phyloP scores from a whole-genome alignment of 257 asterid species.

The Solanum chaucha region DNA sequence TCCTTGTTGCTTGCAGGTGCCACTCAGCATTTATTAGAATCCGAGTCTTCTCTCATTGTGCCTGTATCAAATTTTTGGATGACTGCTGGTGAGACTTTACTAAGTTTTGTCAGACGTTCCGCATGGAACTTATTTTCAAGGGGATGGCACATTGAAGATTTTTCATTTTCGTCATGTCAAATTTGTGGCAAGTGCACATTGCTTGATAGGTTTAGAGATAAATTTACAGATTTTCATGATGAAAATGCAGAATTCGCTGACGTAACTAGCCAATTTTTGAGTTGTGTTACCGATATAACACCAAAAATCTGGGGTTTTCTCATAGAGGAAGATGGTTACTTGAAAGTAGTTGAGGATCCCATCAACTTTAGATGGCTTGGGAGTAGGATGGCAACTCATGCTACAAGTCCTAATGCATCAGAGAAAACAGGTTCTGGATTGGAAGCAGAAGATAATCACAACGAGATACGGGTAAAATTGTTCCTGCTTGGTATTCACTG shows the following conservation, averaged over 20 bases:
- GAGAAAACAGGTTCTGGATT: background rate
- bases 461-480: constrained; percentile 12
- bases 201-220: background rate
- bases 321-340: constrained; percentile 19
- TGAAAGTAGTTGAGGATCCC: constrained; percentile 29
- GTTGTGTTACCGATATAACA: constrained; percentile 21
- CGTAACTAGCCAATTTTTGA: constrained; percentile 7
- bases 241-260: constrained; percentile 16
- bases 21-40: constrained; percentile 37
- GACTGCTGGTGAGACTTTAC: constrained; percentile 53
- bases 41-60: constrained; percentile 39
- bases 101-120: constrained; percentile 20
- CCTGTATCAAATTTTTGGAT: constrained; percentile 38
- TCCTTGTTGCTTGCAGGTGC: constrained; percentile 54
- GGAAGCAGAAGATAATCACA: constrained; percentile 2
- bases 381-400: background rate
- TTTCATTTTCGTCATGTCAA: background rate
- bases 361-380: constrained; percentile 29
- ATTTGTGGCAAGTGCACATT: constrained; percentile 16
- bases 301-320: constrained; percentile 42
- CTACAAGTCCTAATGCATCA: no score
- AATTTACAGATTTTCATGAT: background rate
- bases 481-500: constrained; percentile 41
- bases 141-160: background rate
- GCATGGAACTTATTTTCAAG: constrained; percentile 6